Evolutionary conservation across 2,329 filamentous ascomycete species (phyloP).

Genomic region (Helotiales sp.): DNA sequence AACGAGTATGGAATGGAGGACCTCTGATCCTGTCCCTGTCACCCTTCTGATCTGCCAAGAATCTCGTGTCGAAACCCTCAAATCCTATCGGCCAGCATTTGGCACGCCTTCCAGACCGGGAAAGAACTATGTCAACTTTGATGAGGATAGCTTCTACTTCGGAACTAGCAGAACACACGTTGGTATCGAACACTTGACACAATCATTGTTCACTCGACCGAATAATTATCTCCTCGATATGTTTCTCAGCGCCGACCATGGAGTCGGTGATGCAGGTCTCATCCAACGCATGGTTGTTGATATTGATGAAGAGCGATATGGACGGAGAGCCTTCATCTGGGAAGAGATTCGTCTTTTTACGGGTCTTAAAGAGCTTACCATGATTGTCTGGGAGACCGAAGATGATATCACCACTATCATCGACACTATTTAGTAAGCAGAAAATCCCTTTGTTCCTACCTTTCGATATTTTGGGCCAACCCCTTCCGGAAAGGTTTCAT

Average conservation of each 20-base stretch:
- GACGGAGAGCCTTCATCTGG: conserved; percentile 20
- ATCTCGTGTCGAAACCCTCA: conserved; percentile 21
- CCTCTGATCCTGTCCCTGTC: conserved; percentile 12
- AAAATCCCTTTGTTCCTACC: too few relatives aligned
- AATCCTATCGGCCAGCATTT: conserved; percentile 19
- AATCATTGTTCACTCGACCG: neutral
- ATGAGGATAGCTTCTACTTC: conserved; percentile 19
- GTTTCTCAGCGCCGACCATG: conserved; percentile 21
- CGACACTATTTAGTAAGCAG: too few relatives aligned
- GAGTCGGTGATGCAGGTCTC: conserved; percentile 19
- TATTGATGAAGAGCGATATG: conserved; percentile 19
- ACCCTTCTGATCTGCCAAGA: conserved; percentile 25
- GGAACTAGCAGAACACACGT: conserved; percentile 2
- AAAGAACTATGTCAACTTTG: conserved; percentile 26
- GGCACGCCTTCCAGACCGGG: conserved; percentile 6
- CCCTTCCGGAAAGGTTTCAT: too few relatives aligned
- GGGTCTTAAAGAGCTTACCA: conserved; percentile 18
- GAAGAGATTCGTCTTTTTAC: conserved; percentile 20
- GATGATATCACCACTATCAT: too few relatives aligned
- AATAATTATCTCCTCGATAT: conserved; percentile 17
- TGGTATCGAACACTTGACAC: neutral
- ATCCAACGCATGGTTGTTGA: conserved; percentile 20
- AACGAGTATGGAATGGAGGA: conserved; percentile 7
- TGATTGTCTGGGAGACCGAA: conserved; percentile 17
- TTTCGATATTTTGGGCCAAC: too few relatives aligned